Base-by-base conservation (phyloP, 179 eudicot genomes). In the Vitellaria paradoxa region DNA sequence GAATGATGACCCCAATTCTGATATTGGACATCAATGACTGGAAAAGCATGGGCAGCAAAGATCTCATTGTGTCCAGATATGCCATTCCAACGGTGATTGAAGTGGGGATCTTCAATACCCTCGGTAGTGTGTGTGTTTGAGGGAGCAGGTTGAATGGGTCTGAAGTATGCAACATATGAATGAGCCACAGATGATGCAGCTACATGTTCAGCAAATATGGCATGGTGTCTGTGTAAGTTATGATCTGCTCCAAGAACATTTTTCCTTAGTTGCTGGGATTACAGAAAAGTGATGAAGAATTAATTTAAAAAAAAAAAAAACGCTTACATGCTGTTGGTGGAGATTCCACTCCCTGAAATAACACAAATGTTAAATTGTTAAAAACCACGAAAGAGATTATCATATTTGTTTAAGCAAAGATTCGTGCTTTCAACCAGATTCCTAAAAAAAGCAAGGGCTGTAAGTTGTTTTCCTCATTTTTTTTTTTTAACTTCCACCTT, bases 111-210 rank as follows among this genome's bases (percentile, higher is more conserved):
- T 37, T 89, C 84, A 11, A 81, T 82, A 81, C 80, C 84, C 81
- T 81, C 90, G 75, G 72, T 77, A 20, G 92, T 30, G 37, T 30
- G 37, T 30, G 37, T 71, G 65, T 76, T 87, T n/a, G 86, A 67
- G 56, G 90, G 80, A 52, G 88, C 86, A 14, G 79, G 65, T n/a
- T 89, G 90, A 75, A 85, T 30, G 68, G 92, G 92, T 73, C 89
- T 86, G 66, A 87, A 85, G 67, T 85, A 88, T 47, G 92, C 87
- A 74, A 86, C 75, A 85, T 88, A 88, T 9, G 91, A 88, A 70
- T 83, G 90, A 70, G 87, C 76, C 64, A 86, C 62, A 66, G 93
- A 86, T 74, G 93, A 80, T 71, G 85, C 87, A 46, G 77, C 65
- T 62, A 72, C 47, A 5, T 76, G 83, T 76, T 80, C 83, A 63